Evolutionary conservation across 2,329 filamentous ascomycete species (phyloP).

Genomic region (Coniosporium tulheliwenetii): DNA sequence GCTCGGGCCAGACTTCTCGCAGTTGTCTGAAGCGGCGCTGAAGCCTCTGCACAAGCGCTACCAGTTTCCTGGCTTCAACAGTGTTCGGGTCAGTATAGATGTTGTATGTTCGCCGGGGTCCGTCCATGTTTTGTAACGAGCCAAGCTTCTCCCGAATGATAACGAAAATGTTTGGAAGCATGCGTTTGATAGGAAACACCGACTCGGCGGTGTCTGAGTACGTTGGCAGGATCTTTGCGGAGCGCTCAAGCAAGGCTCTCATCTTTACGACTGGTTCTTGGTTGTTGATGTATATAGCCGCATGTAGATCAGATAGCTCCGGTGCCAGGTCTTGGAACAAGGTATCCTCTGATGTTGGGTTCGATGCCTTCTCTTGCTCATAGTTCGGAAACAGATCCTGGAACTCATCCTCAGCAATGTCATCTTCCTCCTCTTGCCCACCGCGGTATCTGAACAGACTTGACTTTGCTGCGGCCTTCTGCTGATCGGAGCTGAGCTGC

Average conservation of each 20-base stretch:
- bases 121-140: too few relatives aligned
- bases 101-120: slow-evolving; percentile 42
- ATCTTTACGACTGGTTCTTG: too few relatives aligned
- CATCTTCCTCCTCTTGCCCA: slow-evolving; percentile 59
- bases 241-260: too few relatives aligned
- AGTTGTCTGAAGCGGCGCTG: slow-evolving; percentile 60
- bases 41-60: slow-evolving; percentile 52
- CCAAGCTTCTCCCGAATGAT: too few relatives aligned
- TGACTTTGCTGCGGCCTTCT: slow-evolving; percentile 54
- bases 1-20: slow-evolving; percentile 45
- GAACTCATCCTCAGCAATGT: slow-evolving; percentile 58
- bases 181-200: too few relatives aligned
- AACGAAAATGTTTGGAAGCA: too few relatives aligned
- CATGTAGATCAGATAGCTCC: too few relatives aligned
- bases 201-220: too few relatives aligned
- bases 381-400: slow-evolving; percentile 69
- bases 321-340: too few relatives aligned
- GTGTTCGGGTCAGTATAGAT: slow-evolving; percentile 80
- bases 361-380: slow-evolving; percentile 30
- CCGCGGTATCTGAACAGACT: slow-evolving; percentile 77
- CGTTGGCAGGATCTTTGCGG: too few relatives aligned
- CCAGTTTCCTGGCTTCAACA: slow-evolving; percentile 56
- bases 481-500: slow-evolving; percentile 60
- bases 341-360: too few relatives aligned
- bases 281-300: too few relatives aligned